These are phyloP conservation scores for Tranzscheliella williamsii DNA, from an alignment of 1,284 basidiomycete genomes.

Conservation along the genomic window DNA sequence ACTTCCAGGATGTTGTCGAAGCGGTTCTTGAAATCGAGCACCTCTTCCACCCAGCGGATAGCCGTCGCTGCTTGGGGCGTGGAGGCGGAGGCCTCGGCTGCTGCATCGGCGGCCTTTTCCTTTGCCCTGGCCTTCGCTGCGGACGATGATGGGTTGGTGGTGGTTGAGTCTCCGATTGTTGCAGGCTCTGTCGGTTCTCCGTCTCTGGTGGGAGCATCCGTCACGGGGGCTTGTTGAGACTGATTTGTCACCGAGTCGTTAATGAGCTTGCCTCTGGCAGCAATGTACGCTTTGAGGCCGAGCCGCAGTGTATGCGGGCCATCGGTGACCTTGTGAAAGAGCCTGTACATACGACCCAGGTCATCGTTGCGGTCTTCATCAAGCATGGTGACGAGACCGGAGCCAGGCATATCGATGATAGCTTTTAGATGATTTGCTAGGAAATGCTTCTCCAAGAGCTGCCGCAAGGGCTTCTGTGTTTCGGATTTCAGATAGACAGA, in stretches of 20 bases:
- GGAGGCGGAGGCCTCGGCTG: constrained; percentile 14
- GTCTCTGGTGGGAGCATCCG: constrained; percentile 2
- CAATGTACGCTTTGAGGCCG: constrained; percentile 75
- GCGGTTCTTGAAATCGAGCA: constrained; percentile 86
- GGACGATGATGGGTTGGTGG: not conserved
- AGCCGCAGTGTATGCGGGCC: constrained; percentile 69
- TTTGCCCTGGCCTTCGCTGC: constrained; percentile 17
- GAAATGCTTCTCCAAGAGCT: constrained; percentile 77
- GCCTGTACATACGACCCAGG: constrained; percentile 76
- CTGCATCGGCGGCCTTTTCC: constrained; percentile 4
- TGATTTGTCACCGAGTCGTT: constrained; percentile 66
- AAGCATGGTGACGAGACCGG: constrained; percentile 86
- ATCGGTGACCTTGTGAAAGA: constrained; percentile 74
- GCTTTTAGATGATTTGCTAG: constrained; percentile 75
- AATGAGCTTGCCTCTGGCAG: constrained; percentile 77
- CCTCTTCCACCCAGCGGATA: constrained; percentile 91
- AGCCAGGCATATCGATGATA: constrained; percentile 78
- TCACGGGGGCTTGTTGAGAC: constrained; percentile 8
- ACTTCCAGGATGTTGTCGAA: constrained; percentile 77
- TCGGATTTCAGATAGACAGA: constrained; percentile 82
- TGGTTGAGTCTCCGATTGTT: not conserved
- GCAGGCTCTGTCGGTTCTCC: constrained; percentile 1
- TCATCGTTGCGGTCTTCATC: constrained; percentile 79
- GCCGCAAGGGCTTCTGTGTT: constrained; percentile 73
- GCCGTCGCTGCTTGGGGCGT: constrained; percentile 65